Evolutionary conservation across 441 rosid genomes (phyloP), one percentile per base, ranked within the genome.

Genomic region (Aquilaria agallochum): DNA sequence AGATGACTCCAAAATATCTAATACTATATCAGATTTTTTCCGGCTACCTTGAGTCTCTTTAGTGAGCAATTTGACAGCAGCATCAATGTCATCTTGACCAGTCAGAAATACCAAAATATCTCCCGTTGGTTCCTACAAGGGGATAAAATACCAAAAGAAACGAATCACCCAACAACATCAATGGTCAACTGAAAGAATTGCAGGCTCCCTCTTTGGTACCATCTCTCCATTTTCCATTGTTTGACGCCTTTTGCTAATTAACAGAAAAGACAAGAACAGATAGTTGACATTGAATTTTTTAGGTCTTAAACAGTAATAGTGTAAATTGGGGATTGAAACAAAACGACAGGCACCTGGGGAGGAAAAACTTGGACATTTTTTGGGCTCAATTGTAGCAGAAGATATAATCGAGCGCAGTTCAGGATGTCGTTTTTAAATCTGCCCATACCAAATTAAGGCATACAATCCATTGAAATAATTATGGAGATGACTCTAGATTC

Each of bases 331-430:
- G 27, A 50, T 27, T 50, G 54, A 6, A 13, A 42, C 15, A 48
- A 56, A 9, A 10, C 20, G 30, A 52, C 36, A 53, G 27, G 44
- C 1, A 94, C 98, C 99, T 83, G 73, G 77, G 31, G 55, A 59
- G 83, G 74, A 95, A 95, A 81, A 95, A 95, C 71, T 84, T 74
- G 58, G 87, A 75, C 83, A 95, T 89, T 15, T 92, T 68, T 70
- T 92, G 86, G 12, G 95, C 98, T 91, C 98, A 54, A 95, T 95
- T 55, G 97, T 95, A 68, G 98, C 99, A 32, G 99, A 95, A 12
- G 98, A 85, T 67, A 95, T 92, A 32, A 95, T 78, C 69, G 91
- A 74, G 31, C 97, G 97, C 63, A 95, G 71, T 59, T 92, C 98
- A 72, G 98, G 91, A 58, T 96, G 84, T 44, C 96, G 82, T 13